phyloP scores from a whole-genome alignment of 495 filamentous ascomycete genomes.

The Aspergillus panamensis region DNA sequence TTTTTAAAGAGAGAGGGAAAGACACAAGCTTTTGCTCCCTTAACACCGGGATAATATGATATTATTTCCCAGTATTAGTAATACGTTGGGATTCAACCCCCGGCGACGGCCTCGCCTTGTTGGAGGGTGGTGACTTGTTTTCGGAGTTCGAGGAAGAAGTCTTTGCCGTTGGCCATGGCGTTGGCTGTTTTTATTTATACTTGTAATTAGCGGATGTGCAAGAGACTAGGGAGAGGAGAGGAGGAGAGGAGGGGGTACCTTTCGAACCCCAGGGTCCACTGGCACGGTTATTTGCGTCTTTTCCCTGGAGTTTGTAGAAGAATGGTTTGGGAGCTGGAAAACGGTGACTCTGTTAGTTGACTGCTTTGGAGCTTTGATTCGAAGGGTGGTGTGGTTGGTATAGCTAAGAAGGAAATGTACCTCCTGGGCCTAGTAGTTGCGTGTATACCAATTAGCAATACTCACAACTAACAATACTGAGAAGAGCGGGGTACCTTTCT shows the following conservation, averaged over 20 bases:
- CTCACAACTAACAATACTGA: no score
- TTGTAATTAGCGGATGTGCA: background rate
- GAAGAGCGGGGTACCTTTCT: conserved; percentile 29
- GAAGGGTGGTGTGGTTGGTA: conserved; percentile 2
- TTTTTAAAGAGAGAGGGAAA: background rate
- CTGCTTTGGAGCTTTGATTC: conserved; percentile 8
- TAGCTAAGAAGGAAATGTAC: conserved; percentile 16
- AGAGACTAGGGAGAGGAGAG: background rate
- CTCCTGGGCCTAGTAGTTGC: conserved; percentile 26
- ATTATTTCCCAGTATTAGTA: background rate
- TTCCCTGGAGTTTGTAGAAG: conserved; percentile 40
- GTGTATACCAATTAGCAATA: background rate
- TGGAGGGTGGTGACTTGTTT: conserved; percentile 48
- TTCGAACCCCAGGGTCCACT: conserved; percentile 50
- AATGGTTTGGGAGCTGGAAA: conserved; percentile 32
- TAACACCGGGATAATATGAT: background rate
- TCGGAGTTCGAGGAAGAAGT: conserved; percentile 52
- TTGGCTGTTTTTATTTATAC: conserved; percentile 37
- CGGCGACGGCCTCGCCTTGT: conserved; percentile 39
- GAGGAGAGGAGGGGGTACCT: conserved; percentile 29
- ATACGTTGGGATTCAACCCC: conserved; percentile 34
- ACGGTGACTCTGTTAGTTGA: conserved; percentile 2
- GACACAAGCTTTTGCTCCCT: background rate
- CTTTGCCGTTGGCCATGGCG: conserved; percentile 51
- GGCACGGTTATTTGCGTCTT: conserved; percentile 39